These are phyloP conservation scores for Calonectria hawksworthii DNA, from an alignment of 2,329 filamentous ascomycete species.

Conservation along the genomic window DNA sequence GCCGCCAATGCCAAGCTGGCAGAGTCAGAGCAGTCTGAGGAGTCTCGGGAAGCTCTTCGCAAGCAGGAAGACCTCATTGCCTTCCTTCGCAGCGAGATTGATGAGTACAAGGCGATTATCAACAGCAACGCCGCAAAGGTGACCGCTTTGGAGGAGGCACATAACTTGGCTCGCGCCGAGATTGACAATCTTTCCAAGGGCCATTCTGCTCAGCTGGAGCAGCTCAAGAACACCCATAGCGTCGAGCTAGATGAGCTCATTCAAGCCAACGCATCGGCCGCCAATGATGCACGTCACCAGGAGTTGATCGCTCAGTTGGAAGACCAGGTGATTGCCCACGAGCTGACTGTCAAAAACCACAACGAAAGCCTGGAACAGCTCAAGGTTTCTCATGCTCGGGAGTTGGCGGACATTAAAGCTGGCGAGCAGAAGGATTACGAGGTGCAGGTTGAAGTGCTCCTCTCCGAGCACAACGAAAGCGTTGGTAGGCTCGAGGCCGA, in stretches of 20 bases:
- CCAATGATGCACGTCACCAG: conserved; percentile 61
- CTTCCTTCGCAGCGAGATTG: conserved; percentile 79
- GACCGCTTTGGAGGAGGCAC: conserved; percentile 79
- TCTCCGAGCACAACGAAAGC: conserved; percentile 71
- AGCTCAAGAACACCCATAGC: conserved; percentile 73
- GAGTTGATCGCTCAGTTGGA: conserved; percentile 67
- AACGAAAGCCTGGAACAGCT: conserved; percentile 66
- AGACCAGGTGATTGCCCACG: conserved; percentile 71
- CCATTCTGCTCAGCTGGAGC: conserved; percentile 72
- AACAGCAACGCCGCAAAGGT: conserved; percentile 78
- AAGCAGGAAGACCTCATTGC: conserved; percentile 73
- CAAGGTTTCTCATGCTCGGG: conserved; percentile 63
- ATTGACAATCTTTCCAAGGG: conserved; percentile 26
- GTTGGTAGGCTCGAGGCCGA: conserved; percentile 71
- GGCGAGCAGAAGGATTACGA: conserved; percentile 69
- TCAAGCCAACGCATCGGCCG: conserved; percentile 57
- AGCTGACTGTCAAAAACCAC: conserved; percentile 68
- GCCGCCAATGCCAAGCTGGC: conserved; percentile 67
- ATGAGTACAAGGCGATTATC: conserved; percentile 84
- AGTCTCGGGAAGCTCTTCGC: conserved; percentile 58
- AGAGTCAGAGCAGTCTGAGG: conserved; percentile 54
- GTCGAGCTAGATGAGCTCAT: conserved; percentile 49
- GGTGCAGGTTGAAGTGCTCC: conserved; percentile 69
- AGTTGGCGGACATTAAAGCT: conserved; percentile 63
- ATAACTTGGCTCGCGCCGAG: conserved; percentile 71